These are phyloP conservation scores for Monosporozyma siamensis DNA, from an alignment of 805 yeast genomes.

Conservation along the genomic window DNA sequence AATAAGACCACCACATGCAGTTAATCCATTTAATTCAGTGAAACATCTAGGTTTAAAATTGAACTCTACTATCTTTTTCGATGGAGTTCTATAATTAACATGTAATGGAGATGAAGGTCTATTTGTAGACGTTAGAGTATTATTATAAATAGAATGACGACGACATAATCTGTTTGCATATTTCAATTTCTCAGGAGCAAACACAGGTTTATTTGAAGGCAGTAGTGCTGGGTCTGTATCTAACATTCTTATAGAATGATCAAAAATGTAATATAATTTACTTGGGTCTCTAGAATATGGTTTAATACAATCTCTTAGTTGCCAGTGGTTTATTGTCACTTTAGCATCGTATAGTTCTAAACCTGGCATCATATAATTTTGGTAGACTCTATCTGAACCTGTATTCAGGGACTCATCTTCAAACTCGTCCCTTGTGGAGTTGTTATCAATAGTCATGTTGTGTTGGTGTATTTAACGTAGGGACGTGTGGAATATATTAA, in stretches of 20 bases:
- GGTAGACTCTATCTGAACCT: conserved; percentile 25
- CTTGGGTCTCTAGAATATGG: conserved; percentile 35
- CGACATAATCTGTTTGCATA: background rate
- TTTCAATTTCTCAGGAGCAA: background rate
- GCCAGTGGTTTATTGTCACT: conserved; percentile 54
- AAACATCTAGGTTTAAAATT: conserved; percentile 67
- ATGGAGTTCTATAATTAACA: conserved; percentile 13
- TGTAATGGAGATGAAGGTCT: background rate
- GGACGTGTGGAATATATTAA: no score
- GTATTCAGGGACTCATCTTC: conserved; percentile 20
- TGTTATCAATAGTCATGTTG: conserved; percentile 6
- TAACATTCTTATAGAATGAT: conserved; percentile 41
- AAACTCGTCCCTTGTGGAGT: conserved; percentile 8
- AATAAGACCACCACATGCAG: conserved; percentile 46
- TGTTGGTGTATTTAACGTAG: background rate
- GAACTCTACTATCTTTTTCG: conserved; percentile 37
- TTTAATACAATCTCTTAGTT: conserved; percentile 63
- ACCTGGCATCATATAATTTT: conserved; percentile 28
- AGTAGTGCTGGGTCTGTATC: conserved; percentile 24
- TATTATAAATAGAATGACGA: conserved; percentile 1
- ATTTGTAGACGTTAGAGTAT: background rate
- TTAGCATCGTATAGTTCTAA: conserved; percentile 26
- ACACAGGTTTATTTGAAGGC: background rate
- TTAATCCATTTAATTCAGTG: conserved; percentile 43
- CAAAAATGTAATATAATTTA: conserved; percentile 49